Base-by-base conservation (phyloP, 306 rosid genomes). In the Crotalaria pallida region DNA sequence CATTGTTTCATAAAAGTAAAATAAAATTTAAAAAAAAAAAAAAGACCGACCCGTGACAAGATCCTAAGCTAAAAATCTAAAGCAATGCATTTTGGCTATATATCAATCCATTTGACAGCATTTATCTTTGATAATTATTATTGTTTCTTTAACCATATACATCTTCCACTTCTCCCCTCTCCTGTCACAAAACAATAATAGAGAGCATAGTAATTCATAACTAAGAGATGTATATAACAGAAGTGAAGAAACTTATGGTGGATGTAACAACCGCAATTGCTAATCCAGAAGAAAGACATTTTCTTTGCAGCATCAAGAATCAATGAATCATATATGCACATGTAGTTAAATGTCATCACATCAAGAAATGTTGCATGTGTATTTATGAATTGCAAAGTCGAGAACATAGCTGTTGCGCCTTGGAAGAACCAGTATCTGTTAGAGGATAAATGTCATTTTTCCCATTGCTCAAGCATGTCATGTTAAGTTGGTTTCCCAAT, bases 381-480 rank as follows among this genome's bases (percentile, higher is more conserved):
- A 47, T 48, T 74, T 47, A 61, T 83, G 80, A 87, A 38, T 8
- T 65, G 84, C 97, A 90, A 45, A 86, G 86, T 56, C 38, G 77
- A 29, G 75, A 40, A 69, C 92, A 90, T 23, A 84, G 80, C 60
- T 78, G 85, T 78, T 72, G 84, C 61, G 72, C 58, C 19, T 50
- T 56, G 16, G 74, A 64, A 29, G 86, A 41, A 72, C 76, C 76
- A 44, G 15, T 43, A 51, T 72, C 53, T 12, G 65, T 31, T 69
- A 86, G 75, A 18, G 81, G 56, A 62, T 24, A 83, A 6, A 63
- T 41, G 33, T 18, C 36, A 61, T 77, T 88, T 83, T 72, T 88
- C 38, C 90, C 92, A 40, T 73, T 86, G 83, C 88, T 71, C 74
- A 78, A 4, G 59, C 95, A 88, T 43, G 92, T 90, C 63, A 86